Evolutionary conservation across 208 protist species (phyloP).

Genomic region (Trypanosomatidae sp.): DNA sequence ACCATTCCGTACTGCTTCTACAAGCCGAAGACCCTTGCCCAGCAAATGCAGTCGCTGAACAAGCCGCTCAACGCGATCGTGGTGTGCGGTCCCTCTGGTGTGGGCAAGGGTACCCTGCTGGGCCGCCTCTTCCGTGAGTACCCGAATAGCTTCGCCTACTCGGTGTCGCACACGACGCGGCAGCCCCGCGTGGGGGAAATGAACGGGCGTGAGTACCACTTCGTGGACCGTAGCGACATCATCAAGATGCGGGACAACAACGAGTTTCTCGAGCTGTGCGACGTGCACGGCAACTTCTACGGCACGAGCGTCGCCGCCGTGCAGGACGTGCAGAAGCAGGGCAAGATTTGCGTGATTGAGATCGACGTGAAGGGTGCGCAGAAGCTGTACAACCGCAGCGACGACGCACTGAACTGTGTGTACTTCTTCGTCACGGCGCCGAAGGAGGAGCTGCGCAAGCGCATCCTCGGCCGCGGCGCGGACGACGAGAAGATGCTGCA

Average conservation of each 20-base stretch:
- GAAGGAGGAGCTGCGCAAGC: constrained; percentile 71
- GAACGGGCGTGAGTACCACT: constrained; percentile 93
- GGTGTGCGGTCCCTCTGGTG: constrained; percentile 91
- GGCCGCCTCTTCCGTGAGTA: constrained; percentile 73
- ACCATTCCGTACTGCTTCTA: neutral
- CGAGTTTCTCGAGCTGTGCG: constrained; percentile 91
- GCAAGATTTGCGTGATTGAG: constrained; percentile 87
- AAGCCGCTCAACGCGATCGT: constrained; percentile 78
- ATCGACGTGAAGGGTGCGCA: constrained; percentile 92
- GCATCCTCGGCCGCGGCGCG: constrained; percentile 74
- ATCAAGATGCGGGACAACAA: constrained; percentile 63
- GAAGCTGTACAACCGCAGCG: constrained; percentile 39
- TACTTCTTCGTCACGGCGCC: constrained; percentile 86
- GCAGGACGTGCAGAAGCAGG: constrained; percentile 54
- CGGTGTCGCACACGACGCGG: constrained; percentile 94
- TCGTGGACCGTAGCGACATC: constrained; percentile 62
- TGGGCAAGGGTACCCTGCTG: constrained; percentile 94
- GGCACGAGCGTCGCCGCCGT: constrained; percentile 91
- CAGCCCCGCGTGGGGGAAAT: constrained; percentile 78
- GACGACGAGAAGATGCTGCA: constrained; percentile 77
- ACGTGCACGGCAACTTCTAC: constrained; percentile 96
- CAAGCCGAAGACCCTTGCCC: neutral
- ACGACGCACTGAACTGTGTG: constrained; percentile 38
- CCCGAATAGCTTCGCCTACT: constrained; percentile 83
- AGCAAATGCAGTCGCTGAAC: constrained; percentile 11